Base-by-base conservation (phyloP, 768 basidiomycete genomes). In the Auriculariales sp. region DNA sequence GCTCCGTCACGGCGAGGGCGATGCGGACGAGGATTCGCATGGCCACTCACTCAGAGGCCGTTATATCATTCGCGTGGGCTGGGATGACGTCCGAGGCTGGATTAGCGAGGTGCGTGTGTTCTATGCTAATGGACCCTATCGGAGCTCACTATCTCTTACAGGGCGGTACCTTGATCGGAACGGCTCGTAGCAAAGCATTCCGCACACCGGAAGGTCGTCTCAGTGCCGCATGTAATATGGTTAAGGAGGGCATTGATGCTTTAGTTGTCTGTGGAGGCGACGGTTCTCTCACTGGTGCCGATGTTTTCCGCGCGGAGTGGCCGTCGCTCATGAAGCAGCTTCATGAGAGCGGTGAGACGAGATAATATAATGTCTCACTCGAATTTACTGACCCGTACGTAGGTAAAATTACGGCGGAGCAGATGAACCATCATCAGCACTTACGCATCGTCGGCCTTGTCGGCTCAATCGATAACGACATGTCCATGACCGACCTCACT, bases 401-500 rank as follows among this genome's bases (percentile, higher is more conserved):
- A 88, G 84, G 73, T 45, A 71, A 74, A 56, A 95, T 99, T 62
- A 79, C 81, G 1, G 71, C 78, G 25, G 79, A 77, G 30, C 85
- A 95, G 59, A 72, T 74, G 29, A 61, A 71, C n/a, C 67, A 68
- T 12, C 83, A 92, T 58, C 71, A 78, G 22, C 87, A 97, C 59
- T 81, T 99, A 55, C 86, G 78, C 64, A 95, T 99, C 57, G 94
- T 94, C 54, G 95, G 95, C n/a, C 79, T 99, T 34, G 95, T 98
- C 52, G 95, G 95, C 30, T 94, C 91, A 3, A 98, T 99, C 61
- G 95, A 99, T 67, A 99, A 99, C 60, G 95, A 98, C 62, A 97
- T 99, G 93, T 85, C 87, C 14, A 74, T 94, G 77, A 98, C 95
- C 17, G 92, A 98, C 65, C 65, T 95, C 60, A 99, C 95, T 5